Base-by-base conservation (phyloP, 2,329 filamentous ascomycete genomes). In the Fusarium nelsonii region DNA sequence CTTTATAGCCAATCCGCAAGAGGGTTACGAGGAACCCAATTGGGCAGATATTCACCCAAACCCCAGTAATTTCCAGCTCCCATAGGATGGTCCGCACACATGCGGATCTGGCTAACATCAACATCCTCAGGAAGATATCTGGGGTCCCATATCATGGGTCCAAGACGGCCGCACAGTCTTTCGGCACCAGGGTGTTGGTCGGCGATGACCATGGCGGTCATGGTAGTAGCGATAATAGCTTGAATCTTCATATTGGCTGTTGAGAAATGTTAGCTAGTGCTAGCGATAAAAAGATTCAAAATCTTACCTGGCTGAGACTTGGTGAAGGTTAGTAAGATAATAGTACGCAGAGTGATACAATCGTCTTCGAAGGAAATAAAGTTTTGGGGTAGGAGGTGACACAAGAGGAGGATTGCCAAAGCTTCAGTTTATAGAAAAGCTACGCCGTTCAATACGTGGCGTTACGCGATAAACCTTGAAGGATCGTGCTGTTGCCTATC, bases 1-100 rank as follows among this genome's bases (percentile, higher is more conserved):
- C 15, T 9, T n/a, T 18, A 49, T n/a, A 16, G 15, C 6, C 45
- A 26, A 8, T 67, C 58, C 8, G 63, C 64, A 6, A 67, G 8
- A 12, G 63, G 62, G 10, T 67, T 70, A 2, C 45, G 43, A 39
- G 66, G 63, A 51, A 70, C 39, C 63, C 63, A 70, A 15, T 50
- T 8, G 2, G 63, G 63, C 6, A 70, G 28, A n/a, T 68, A 68
- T 43, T 64, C 15, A 3, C 67, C 62, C 32, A 23, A 60, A 4
- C 67, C 67, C 67, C 67, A 70, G 40, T 70, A 68, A 7, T 70
- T 68, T 4, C 58, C 62, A 9, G 37, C 40, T 15, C 67, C 62
- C 30, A 30, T 6, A 9, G 67, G 63, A 36, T 68, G 63, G 18
- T 70, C 67, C 1, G 54, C 63, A 5, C 67, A 70, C 46, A 57